Evolutionary conservation across 371 early-diverging fungal genomes (phyloP), one percentile per base, ranked within the genome.

Genomic region (Cokeromyces recurvatus): DNA sequence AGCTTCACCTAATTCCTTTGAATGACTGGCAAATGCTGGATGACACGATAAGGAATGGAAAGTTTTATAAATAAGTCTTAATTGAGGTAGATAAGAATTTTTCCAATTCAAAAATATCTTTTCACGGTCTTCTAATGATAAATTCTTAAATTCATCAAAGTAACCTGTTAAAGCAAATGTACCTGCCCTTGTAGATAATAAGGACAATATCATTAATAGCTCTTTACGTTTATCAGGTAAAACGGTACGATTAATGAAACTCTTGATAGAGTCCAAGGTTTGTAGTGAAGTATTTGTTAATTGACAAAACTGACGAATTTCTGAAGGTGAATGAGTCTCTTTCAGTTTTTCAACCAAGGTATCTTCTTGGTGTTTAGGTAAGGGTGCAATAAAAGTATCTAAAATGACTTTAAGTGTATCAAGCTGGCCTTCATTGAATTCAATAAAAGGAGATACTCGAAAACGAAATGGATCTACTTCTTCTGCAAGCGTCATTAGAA

Each of bases 141-240:
- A 53, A 1, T 74, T 55, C 4, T 70, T 57, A 53, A 81, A 83
- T 7, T 71, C 69, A 20, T 43, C 48, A 34, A 66, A 67, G 9
- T 68, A 59, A 23, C 83, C 83, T 14, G 81, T 78, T 16, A 86
- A 50, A 4, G 75, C 70, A 42, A 77, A 65, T 1, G 81, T 71
- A 39, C 84, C 86, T 11, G 74, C 52, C 23, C 70, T 59, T 10
- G 58, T 64, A 29, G 67, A 58, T 2, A 74, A 54, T 12, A 66
- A 12, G 5, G 61, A 53, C 16, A 75, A 40, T 12, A 61, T 39
- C 38, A 58, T 27, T 14, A 37, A 22, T 5, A 77, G 44, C 12
- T 72, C 72, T 1, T 41, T 15, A 8, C 62, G 59, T 14, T 74
- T 74, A 11, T 65, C 66, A 16, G 59, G 52, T n/a, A 71, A 43